Evolutionary conservation across 2,329 filamentous ascomycete species (phyloP), one percentile per base, ranked within the genome.

Genomic region (Tolypocladium album): DNA sequence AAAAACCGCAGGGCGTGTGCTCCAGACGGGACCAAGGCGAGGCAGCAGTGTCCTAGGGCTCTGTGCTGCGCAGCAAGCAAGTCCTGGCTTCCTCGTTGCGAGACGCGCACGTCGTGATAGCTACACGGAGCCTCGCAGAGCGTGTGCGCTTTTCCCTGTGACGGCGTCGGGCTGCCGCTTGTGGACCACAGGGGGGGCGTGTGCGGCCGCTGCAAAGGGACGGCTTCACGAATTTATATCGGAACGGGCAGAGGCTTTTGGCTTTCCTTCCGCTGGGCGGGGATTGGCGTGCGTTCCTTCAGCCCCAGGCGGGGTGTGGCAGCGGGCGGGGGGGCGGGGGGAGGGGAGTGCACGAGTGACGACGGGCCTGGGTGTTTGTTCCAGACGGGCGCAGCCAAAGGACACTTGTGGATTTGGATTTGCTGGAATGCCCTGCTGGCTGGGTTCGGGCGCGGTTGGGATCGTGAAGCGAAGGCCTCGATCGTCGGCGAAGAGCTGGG

Each of bases 141-240:
- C 27, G 27, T 31, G n/a, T n/a, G n/a, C n/a, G n/a, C n/a, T n/a
- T 3, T 4, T 47, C 24, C 42, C 15, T 15, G 45, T 47, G 22
- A 47, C 45, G 22, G 24, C 13, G 40, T n/a, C n/a, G 45, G 31
- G 55, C 38, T 42, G 36, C 55, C 36, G 55, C 8, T 12, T 40
- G 55, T 43, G 53, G 53, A 27, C 20, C 53, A 39, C 31, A 36
- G 15, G 53, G 53, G 34, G 52, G 31, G 31, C 58, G 60, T 60
- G 59, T 45, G 58, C 61, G 61, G 61, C 59, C 61, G 60, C 59
- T 62, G 63, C 63, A 61, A 59, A 61, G 56, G 57, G 57, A 59
- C 38, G 52, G 58, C 47, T 50, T 47, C 71, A 72, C 71, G 71
- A 72, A 67, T 67, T 71, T 70, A 71, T 71, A 67, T 65, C 71